Percentiles rank a stretch among this genome's conserved stretches.
phyloP scores from a whole-genome alignment of 2,329 filamentous ascomycete genomes.

The Pseudofabraea citricarpa region DNA sequence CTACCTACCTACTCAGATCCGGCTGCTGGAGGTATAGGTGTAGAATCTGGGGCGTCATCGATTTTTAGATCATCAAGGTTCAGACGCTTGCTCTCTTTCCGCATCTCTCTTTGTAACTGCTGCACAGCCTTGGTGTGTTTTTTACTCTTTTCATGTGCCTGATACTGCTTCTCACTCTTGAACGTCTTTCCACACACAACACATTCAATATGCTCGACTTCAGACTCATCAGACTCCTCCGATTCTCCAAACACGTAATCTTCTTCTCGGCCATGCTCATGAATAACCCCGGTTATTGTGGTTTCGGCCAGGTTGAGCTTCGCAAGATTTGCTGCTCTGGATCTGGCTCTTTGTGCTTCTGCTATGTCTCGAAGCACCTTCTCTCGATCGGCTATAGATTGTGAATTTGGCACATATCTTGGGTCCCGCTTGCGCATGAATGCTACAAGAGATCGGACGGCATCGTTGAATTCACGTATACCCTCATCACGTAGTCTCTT shows the following conservation, averaged over 20 bases:
- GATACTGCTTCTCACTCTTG: constrained; percentile 86
- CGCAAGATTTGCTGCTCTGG: constrained; percentile 75
- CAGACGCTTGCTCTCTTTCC: constrained; percentile 66
- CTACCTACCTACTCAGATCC: too few relatives aligned
- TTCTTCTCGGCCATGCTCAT: constrained; percentile 44
- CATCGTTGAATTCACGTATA: constrained; percentile 85
- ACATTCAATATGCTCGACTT: constrained; percentile 63
- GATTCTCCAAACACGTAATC: constrained; percentile 49
- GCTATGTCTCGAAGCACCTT: constrained; percentile 72
- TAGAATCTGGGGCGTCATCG: too few relatives aligned
- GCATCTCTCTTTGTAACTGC: constrained; percentile 77
- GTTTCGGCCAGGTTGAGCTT: constrained; percentile 60
- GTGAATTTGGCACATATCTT: constrained; percentile 70
- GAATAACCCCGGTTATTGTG: constrained; percentile 71
- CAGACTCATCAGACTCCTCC: constrained; percentile 42
- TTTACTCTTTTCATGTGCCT: constrained; percentile 92
- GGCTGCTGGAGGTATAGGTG: too few relatives aligned
- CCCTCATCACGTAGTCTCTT: constrained; percentile 77
- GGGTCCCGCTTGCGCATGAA: constrained; percentile 92
- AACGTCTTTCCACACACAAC: constrained; percentile 75
- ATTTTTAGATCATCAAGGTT: constrained; percentile 39
- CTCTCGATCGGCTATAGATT: constrained; percentile 77
- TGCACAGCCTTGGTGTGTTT: constrained; percentile 88
- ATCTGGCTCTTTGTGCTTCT: constrained; percentile 77
- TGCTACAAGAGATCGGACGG: constrained; percentile 76